phyloP scores from a whole-genome alignment of 805 yeast species.

The Brettanomyces naardenensis region DNA sequence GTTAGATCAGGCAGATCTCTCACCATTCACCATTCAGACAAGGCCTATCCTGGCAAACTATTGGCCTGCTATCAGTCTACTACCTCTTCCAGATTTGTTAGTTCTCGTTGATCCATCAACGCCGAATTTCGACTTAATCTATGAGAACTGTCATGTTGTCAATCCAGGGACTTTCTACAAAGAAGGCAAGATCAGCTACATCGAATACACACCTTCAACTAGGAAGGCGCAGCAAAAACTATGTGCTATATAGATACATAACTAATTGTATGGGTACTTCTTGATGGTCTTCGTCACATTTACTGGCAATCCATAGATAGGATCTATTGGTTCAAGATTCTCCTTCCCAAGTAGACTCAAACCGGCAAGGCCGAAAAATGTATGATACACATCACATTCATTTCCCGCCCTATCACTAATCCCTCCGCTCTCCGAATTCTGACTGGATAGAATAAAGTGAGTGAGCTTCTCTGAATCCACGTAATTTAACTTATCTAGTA shows the following conservation, averaged over 20 bases:
- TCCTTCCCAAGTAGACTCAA: slow-evolving; percentile 65
- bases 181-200: slow-evolving; percentile 48
- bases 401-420: slow-evolving; percentile 88
- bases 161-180: slow-evolving; percentile 56
- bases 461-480: slow-evolving; percentile 59
- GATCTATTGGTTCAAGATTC: slow-evolving; percentile 60
- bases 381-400: slow-evolving; percentile 89
- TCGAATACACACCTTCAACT: slow-evolving; percentile 63
- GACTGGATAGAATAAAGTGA: slow-evolving; percentile 65
- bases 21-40: slow-evolving; percentile 61
- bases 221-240: slow-evolving; percentile 45
- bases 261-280: slow-evolving; percentile 18
- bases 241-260: slow-evolving; percentile 16
- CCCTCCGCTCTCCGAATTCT: slow-evolving; percentile 78
- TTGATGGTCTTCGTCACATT: slow-evolving; percentile 28
- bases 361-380: slow-evolving; percentile 85
- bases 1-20: slow-evolving; percentile 79
- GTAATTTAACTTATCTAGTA: slow-evolving; percentile 64
- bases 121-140: slow-evolving; percentile 65
- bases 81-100: slow-evolving; percentile 67
- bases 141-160: slow-evolving; percentile 73
- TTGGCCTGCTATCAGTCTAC: slow-evolving; percentile 60
- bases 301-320: slow-evolving; percentile 81
- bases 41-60: slow-evolving; percentile 64
- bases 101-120: slow-evolving; percentile 66